These are phyloP conservation scores for Colletotrichum kahawae DNA, from an alignment of 2,329 filamentous ascomycete genomes.

Conservation along the genomic window DNA sequence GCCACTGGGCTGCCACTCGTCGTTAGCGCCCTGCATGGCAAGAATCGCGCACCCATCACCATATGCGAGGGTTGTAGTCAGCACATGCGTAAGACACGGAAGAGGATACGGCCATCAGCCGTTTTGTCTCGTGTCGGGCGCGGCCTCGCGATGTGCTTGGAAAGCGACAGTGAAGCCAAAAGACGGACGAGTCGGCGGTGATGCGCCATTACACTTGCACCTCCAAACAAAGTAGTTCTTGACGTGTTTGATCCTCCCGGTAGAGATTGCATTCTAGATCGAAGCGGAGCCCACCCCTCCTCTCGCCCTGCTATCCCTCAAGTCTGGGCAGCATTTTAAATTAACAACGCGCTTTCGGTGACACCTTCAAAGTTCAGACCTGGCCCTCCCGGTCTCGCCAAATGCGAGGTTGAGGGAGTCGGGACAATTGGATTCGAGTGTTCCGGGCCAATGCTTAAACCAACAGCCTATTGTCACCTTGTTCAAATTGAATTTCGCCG, in stretches of 20 bases:
- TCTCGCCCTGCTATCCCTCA: not conserved
- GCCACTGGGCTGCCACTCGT: not conserved
- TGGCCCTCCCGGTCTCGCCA: not conserved
- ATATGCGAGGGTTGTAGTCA: not conserved
- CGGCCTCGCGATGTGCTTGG: not conserved
- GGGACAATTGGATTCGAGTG: not conserved
- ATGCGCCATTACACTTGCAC: not conserved
- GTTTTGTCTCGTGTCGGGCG: not conserved
- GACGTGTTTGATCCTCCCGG: constrained; percentile 10
- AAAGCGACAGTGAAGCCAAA: not conserved
- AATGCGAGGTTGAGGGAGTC: not conserved
- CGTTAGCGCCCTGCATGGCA: not conserved
- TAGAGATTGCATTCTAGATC: not conserved
- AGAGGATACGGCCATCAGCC: not conserved
- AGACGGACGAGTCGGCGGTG: no score
- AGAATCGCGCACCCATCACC: not conserved
- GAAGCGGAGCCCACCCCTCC: not conserved
- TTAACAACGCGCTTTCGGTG: not conserved
- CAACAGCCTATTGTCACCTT: not conserved
- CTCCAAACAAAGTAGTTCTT: not conserved
- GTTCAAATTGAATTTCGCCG: not conserved
- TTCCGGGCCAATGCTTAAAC: not conserved
- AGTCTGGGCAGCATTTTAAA: not conserved
- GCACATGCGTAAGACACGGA: not conserved
- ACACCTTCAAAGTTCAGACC: not conserved